These are phyloP conservation scores for Trypanosoma congolense DNA, from an alignment of 208 protist species.

Conservation along the genomic window DNA sequence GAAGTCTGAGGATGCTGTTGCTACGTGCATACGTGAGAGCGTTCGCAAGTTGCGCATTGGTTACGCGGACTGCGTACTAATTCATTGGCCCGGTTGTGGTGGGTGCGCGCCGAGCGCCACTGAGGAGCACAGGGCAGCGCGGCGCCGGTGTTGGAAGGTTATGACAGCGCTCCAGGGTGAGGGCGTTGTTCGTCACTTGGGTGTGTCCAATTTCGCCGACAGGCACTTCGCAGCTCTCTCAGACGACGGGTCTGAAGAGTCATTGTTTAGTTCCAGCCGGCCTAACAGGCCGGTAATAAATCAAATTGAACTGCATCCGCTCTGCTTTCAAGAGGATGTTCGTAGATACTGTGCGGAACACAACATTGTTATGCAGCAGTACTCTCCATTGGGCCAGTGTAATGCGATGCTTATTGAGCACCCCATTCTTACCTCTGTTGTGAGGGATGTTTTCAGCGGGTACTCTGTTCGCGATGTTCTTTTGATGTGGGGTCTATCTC, in stretches of 20 bases:
- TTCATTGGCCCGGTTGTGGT: conserved; percentile 83
- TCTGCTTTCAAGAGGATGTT: conserved; percentile 61
- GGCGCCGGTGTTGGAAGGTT: conserved; percentile 57
- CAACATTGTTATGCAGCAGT: conserved; percentile 79
- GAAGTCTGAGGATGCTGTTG: conserved; percentile 28
- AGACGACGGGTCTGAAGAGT: background rate
- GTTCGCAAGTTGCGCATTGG: conserved; percentile 50
- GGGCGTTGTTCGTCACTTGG: conserved; percentile 52
- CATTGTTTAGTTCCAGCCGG: conserved; percentile 6
- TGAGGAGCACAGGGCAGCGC: conserved; percentile 42
- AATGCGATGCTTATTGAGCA: conserved; percentile 48
- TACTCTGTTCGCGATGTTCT: conserved; percentile 51
- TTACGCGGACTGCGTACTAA: conserved; percentile 70
- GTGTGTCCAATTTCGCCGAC: conserved; percentile 79
- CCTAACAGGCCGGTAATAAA: conserved; percentile 34
- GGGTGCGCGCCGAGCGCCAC: conserved; percentile 41
- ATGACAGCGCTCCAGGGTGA: conserved; percentile 50
- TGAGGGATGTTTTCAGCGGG: conserved; percentile 30
- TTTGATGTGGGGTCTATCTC: conserved; percentile 69
- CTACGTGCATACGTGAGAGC: conserved; percentile 43
- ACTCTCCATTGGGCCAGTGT: conserved; percentile 64
- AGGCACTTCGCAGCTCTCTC: conserved; percentile 56
- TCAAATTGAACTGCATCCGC: conserved; percentile 85
- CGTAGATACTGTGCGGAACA: conserved; percentile 43
- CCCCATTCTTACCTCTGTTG: conserved; percentile 34